Conservation (phyloP, 306 rosid genomes). For the Cicer chorassanicum region DNA sequence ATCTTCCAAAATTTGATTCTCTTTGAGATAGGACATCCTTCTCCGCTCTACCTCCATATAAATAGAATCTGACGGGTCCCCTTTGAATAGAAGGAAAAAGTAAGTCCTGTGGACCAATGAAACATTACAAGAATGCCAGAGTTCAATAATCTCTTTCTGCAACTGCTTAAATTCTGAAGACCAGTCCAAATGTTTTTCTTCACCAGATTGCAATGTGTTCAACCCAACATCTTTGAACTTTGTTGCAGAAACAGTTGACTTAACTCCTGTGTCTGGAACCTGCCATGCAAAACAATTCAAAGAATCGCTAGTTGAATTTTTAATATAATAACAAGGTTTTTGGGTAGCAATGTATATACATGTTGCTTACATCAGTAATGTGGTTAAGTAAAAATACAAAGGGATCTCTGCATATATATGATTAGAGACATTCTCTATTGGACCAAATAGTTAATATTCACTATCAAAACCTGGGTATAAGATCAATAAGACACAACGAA, state of each 20-base stretch:
- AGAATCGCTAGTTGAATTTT: conserved; percentile 24
- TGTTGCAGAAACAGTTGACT: conserved; percentile 35
- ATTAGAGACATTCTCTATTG: conserved; percentile 3
- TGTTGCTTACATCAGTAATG: not conserved
- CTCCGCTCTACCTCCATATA: conserved; percentile 90
- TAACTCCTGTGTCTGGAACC: conserved; percentile 50
- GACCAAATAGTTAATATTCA: conserved; percentile 1
- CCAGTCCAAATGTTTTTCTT: conserved; percentile 64
- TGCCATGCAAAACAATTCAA: conserved; percentile 44
- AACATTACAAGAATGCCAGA: conserved; percentile 80
- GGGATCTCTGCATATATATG: not conserved
- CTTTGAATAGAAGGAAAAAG: conserved; percentile 82
- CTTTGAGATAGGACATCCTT: conserved; percentile 74
- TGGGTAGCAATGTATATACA: not conserved
- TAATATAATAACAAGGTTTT: conserved; percentile 4
- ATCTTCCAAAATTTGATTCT: conserved; percentile 61
- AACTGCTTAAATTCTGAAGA: conserved; percentile 69
- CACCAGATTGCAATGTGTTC: conserved; percentile 60
- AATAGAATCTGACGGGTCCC: conserved; percentile 78
- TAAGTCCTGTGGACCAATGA: conserved; percentile 88
- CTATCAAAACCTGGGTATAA: not conserved
- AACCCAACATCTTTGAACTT: conserved; percentile 65
- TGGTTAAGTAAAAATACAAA: not conserved
- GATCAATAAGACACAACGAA: conserved; percentile 9
- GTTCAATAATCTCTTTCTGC: conserved; percentile 75